Percentiles rank a stretch among this genome's conserved stretches.
phyloP scores from a whole-genome alignment of 2,329 filamentous ascomycete species.

The Penicillium sp. region DNA sequence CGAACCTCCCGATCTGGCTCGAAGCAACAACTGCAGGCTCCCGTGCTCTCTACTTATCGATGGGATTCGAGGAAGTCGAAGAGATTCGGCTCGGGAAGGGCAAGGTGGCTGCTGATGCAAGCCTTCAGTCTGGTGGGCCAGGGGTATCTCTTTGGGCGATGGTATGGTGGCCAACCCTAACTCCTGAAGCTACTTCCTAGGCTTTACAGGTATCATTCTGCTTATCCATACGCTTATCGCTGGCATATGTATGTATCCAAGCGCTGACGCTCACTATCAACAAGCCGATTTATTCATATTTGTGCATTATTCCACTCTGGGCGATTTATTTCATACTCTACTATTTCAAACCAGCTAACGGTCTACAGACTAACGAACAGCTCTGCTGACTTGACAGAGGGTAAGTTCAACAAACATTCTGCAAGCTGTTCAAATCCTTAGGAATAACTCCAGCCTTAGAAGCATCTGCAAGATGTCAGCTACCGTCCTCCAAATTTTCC shows the following conservation, averaged over 20 bases:
- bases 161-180: conserved; percentile 25
- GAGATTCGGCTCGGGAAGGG: conserved; percentile 22
- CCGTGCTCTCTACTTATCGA: conserved; percentile 21
- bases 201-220: neutral
- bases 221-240: neutral
- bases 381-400: neutral
- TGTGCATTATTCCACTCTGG: neutral
- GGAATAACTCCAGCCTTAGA: conserved; percentile 44
- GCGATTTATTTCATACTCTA: neutral
- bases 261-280: neutral
- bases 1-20: conserved; percentile 27
- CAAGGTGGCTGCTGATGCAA: conserved; percentile 22
- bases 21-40: conserved; percentile 24
- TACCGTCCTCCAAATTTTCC: conserved; percentile 47
- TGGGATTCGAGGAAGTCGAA: conserved; percentile 26
- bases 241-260: neutral
- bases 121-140: conserved; percentile 14
- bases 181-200: neutral
- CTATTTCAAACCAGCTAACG: neutral
- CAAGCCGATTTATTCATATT: neutral
- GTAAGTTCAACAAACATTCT: conserved; percentile 4
- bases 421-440: conserved; percentile 27
- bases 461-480: conserved; percentile 48
- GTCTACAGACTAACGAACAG: neutral
- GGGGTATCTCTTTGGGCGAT: conserved; percentile 26